Conservation (phyloP, 2,329 filamentous ascomycete genomes). For the Rutstroemia sp. region DNA sequence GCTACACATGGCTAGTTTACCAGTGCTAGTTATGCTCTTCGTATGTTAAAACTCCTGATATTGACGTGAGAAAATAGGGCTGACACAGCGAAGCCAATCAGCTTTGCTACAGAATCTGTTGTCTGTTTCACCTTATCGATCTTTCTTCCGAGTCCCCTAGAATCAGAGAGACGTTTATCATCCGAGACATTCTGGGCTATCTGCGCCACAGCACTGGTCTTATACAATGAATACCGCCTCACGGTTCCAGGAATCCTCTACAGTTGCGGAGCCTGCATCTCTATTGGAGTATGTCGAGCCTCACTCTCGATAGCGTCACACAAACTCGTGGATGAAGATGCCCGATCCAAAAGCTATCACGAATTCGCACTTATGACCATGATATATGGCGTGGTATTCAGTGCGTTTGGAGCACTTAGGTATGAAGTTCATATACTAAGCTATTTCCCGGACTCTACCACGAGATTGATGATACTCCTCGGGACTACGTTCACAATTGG, state of each 20-base stretch:
- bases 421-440: background rate
- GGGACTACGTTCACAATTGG: slow-evolving; percentile 10
- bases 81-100: slow-evolving; percentile 17
- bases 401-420: slow-evolving; percentile 7
- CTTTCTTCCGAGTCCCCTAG: background rate
- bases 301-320: slow-evolving; percentile 11
- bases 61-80: too few relatives aligned
- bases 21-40: slow-evolving; percentile 24
- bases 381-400: slow-evolving; percentile 16
- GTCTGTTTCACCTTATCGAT: slow-evolving; percentile 9
- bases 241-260: slow-evolving; percentile 22
- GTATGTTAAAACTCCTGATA: slow-evolving; percentile 12
- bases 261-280: slow-evolving; percentile 14
- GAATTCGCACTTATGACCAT: slow-evolving; percentile 20
- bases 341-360: slow-evolving; percentile 2
- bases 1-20: slow-evolving; percentile 23
- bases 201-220: slow-evolving; percentile 10
- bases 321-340: background rate
- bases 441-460: background rate
- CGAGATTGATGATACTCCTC: background rate
- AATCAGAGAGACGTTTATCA: background rate
- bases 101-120: slow-evolving; percentile 18
- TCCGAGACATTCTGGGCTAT: slow-evolving; percentile 15
- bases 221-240: slow-evolving; percentile 25
- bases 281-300: slow-evolving; percentile 18